Conservation (phyloP, 352 stramenopile species). For the Thraustochytrium sp. region DNA sequence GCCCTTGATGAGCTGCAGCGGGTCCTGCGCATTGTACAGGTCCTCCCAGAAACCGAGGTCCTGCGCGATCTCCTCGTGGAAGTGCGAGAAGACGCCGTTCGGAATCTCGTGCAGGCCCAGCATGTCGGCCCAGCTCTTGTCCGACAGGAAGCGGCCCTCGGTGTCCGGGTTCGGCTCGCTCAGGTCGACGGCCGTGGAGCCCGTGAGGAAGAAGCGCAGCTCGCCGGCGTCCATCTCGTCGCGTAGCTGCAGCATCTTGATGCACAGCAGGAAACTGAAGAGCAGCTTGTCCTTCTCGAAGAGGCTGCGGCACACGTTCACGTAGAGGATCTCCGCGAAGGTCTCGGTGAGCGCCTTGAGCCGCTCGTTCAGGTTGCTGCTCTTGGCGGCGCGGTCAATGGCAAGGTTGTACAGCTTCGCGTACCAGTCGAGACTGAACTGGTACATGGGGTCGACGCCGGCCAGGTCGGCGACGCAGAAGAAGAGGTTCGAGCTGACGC, state of each 20-base stretch:
- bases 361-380: slow-evolving; percentile 64
- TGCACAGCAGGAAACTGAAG: slow-evolving; percentile 84
- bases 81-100: slow-evolving; percentile 25
- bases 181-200: slow-evolving; percentile 75
- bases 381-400: slow-evolving; percentile 73
- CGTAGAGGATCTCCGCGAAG: slow-evolving; percentile 86
- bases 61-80: slow-evolving; percentile 50
- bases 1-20: slow-evolving; percentile 61
- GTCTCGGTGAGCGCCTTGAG: slow-evolving; percentile 81
- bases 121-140: slow-evolving; percentile 77
- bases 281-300: slow-evolving; percentile 94
- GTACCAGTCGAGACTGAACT: slow-evolving; percentile 92
- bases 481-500: slow-evolving; percentile 81
- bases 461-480: slow-evolving; percentile 87
- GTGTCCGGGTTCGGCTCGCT: slow-evolving; percentile 59
- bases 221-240: slow-evolving; percentile 60
- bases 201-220: slow-evolving; percentile 78
- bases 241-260: slow-evolving; percentile 77
- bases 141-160: slow-evolving; percentile 63
- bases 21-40: slow-evolving; percentile 75
- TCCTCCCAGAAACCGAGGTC: slow-evolving; percentile 44
- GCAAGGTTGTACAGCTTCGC: slow-evolving; percentile 86
- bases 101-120: slow-evolving; percentile 57
- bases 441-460: slow-evolving; percentile 90
- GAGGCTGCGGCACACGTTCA: slow-evolving; percentile 87